Conservation (phyloP, 2,329 filamentous ascomycete species). For the Aschersonia sp. region DNA sequence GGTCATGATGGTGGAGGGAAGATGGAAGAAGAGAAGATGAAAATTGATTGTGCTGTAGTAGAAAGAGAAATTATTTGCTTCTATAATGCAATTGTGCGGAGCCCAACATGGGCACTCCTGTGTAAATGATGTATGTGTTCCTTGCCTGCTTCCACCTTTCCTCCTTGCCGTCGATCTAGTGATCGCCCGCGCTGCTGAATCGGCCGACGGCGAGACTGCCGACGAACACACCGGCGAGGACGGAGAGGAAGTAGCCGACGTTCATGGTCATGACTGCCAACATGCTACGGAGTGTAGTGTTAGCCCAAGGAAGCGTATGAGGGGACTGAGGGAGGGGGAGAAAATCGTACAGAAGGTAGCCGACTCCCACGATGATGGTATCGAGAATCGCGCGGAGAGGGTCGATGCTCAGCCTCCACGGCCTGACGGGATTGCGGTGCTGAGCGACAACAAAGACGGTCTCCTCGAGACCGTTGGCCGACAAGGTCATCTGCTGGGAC, state of each 20-base stretch:
- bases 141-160: not conserved
- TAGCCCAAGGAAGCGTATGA: not conserved
- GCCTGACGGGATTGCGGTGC: constrained; percentile 33
- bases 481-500: constrained; percentile 51
- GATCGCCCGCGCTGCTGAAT: constrained; percentile 38
- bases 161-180: constrained; percentile 12
- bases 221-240: constrained; percentile 70
- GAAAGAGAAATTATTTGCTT: too few species aligned
- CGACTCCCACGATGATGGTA: constrained; percentile 59
- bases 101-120: too few species aligned
- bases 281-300: constrained; percentile 48
- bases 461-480: constrained; percentile 69
- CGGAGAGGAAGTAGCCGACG: constrained; percentile 68
- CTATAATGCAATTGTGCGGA: too few species aligned
- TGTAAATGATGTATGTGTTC: too few species aligned
- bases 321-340: not conserved
- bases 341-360: constrained; percentile 67
- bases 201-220: constrained; percentile 72
- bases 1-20: too few species aligned
- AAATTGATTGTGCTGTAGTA: too few species aligned
- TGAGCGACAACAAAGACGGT: constrained; percentile 59
- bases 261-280: constrained; percentile 85
- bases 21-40: too few species aligned
- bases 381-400: constrained; percentile 58
- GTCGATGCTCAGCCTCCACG: constrained; percentile 75